A percentile compares a stretch with the other conserved stretches of the same genome.
Evolutionary conservation across 2,329 filamentous ascomycete species (phyloP).

Genomic region (Arachnomyces sp.): DNA sequence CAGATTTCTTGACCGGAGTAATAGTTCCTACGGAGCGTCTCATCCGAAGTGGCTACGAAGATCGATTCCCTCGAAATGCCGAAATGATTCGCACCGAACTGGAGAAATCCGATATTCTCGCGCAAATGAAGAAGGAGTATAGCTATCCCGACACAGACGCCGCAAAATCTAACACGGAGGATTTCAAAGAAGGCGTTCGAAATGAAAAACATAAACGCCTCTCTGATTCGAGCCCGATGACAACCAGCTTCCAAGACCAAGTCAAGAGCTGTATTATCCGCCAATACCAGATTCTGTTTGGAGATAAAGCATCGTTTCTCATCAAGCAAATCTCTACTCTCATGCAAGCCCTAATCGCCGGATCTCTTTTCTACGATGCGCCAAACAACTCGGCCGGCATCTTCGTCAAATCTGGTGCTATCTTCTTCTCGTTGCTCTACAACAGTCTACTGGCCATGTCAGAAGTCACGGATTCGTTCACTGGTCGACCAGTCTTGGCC

Average conservation of each 20-base stretch:
- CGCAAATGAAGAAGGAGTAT: constrained; percentile 48
- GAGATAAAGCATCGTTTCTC: constrained; percentile 55
- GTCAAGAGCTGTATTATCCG: constrained; percentile 49
- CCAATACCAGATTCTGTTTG: constrained; percentile 58
- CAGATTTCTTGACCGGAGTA: constrained; percentile 58
- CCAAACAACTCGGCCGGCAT: constrained; percentile 50
- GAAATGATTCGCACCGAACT: constrained; percentile 42
- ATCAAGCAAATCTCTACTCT: constrained; percentile 55
- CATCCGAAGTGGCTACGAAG: constrained; percentile 36
- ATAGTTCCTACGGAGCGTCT: constrained; percentile 47
- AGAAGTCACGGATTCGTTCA: constrained; percentile 57
- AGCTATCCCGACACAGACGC: constrained; percentile 45
- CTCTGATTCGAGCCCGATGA: constrained; percentile 47
- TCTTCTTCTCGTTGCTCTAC: constrained; percentile 58
- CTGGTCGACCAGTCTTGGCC: constrained; percentile 49
- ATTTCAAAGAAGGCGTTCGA: constrained; percentile 47
- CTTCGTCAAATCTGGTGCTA: constrained; percentile 55
- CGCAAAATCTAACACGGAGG: constrained; percentile 42
- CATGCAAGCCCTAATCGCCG: constrained; percentile 53
- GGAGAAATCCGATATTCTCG: constrained; percentile 43
- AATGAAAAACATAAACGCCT: constrained; percentile 50
- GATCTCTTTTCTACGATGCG: constrained; percentile 60
- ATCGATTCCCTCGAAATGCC: constrained; percentile 37
- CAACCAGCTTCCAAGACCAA: constrained; percentile 47
- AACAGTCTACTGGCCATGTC: constrained; percentile 56